Base-by-base conservation (phyloP, 2,329 filamentous ascomycete species). In the Setomelanomma holmii region DNA sequence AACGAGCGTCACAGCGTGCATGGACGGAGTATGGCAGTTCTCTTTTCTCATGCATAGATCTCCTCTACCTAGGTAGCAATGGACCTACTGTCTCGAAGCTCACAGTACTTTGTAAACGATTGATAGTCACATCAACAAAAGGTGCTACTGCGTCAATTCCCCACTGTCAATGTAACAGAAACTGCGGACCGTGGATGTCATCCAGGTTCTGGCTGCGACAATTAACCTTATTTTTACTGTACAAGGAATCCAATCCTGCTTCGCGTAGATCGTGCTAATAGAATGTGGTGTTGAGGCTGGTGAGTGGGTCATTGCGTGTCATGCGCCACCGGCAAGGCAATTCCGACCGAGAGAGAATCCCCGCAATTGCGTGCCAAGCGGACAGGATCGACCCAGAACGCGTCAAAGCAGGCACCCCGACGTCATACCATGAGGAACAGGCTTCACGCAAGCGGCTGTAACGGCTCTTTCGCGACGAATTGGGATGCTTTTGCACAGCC, bases 371-470 rank as follows among this genome's bases (percentile, higher is more conserved):
- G 21, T 24, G 58, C 56, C 56, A 56, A 61, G 53, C 45, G 45
- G 43, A 44, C 42, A 24, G 41, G 58, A 51, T 58, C 53, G 55
- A 40, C 55, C 52, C 48, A 54, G 48, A 54, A 58, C 47, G 58
- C 51, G 55, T 56, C 51, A 42, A 56, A 55, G 44, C 46, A 45
- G 54, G 40, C 34, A 49, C 20, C 4, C 20, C 53, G 56, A 67
- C 63, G 63, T 67, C 63, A 67, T 61, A 35, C 27, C 44, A 46
- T 40, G 40, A 55, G 48, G 51, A 45, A 45, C 45, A 57, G 56
- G 55, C 53, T 55, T 49, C 40, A 19, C 52, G 43, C 33, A 55
- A 56, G 24, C 54, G 57, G 62, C 56, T 56, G 52, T 48, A 33
- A 54, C 57, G 60, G 60, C 62, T 53, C 47, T 53, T 40, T 36